Evolutionary conservation across 257 asterid genomes (phyloP).

Genomic region (Thymus mandschuricus): DNA sequence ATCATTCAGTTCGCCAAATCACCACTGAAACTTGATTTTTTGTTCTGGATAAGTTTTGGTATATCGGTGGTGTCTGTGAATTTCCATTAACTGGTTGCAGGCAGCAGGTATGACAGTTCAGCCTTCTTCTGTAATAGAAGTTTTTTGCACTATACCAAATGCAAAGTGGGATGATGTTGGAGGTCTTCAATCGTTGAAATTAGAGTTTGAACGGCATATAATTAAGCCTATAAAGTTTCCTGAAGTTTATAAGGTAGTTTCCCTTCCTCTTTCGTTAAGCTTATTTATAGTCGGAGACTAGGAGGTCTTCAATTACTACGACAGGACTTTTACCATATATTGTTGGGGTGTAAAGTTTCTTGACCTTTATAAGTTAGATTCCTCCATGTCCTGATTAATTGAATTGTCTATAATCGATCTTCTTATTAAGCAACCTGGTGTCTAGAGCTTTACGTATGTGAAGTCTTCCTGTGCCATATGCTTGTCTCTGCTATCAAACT

Average conservation of each 20-base stretch:
- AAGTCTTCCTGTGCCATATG: too few species aligned
- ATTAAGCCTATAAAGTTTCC: slow-evolving; percentile 67
- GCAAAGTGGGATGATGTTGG: slow-evolving; percentile 14
- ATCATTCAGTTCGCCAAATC: not conserved
- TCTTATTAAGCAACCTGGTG: too few species aligned
- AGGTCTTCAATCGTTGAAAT: not conserved
- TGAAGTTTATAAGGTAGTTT: slow-evolving; percentile 64
- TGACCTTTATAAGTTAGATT: too few species aligned
- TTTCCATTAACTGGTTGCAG: not conserved
- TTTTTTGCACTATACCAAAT: not conserved
- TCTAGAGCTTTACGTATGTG: too few species aligned
- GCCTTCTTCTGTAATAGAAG: not conserved
- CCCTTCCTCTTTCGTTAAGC: slow-evolving; percentile 1
- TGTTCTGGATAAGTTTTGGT: not conserved
- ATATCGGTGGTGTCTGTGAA: not conserved
- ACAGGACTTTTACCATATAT: not conserved
- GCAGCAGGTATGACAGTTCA: not conserved
- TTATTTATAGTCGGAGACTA: not conserved
- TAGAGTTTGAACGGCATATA: slow-evolving; percentile 42
- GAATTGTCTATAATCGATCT: too few species aligned
- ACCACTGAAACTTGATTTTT: not conserved
- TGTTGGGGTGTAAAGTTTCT: not conserved
- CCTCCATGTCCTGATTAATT: too few species aligned
- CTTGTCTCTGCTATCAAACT: too few species aligned
- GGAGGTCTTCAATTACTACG: not conserved